These are phyloP conservation scores for Aspergillus sp. DNA, from an alignment of 2,329 filamentous ascomycete species.

Conservation along the genomic window DNA sequence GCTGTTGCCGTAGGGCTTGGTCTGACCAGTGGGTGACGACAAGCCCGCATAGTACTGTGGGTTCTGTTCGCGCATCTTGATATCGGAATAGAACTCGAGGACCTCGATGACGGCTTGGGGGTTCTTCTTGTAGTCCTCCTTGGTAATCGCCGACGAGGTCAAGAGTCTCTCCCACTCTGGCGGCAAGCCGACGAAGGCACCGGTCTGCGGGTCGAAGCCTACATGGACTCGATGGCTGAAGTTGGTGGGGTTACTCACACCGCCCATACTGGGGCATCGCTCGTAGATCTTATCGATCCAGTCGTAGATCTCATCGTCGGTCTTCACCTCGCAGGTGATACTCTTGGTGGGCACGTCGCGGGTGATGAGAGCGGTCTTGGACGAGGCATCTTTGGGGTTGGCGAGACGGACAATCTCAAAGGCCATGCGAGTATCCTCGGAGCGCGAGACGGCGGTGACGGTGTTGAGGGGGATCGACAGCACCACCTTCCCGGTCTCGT, in stretches of 20 bases:
- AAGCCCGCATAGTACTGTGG: slow-evolving; percentile 59
- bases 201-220: slow-evolving; percentile 91
- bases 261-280: slow-evolving; percentile 93
- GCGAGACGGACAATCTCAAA: slow-evolving; percentile 83
- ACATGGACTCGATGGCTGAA: slow-evolving; percentile 97
- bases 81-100: slow-evolving; percentile 68
- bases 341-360: slow-evolving; percentile 79
- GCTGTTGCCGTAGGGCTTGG: slow-evolving; percentile 51
- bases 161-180: slow-evolving; percentile 96
- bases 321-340: slow-evolving; percentile 89
- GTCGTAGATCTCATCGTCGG: slow-evolving; percentile 94
- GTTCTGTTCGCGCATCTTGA: slow-evolving; percentile 63
- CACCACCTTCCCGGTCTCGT: slow-evolving; percentile 81
- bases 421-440: slow-evolving; percentile 86
- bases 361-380: slow-evolving; percentile 69
- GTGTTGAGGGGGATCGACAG: slow-evolving; percentile 82
- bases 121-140: slow-evolving; percentile 97
- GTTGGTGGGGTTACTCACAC: slow-evolving; percentile 97
- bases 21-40: slow-evolving; percentile 58
- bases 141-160: slow-evolving; percentile 94
- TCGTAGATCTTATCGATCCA: slow-evolving; percentile 99
- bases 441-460: slow-evolving; percentile 84
- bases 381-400: slow-evolving; percentile 59
- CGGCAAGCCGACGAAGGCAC: slow-evolving; percentile 90
- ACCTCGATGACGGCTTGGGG: slow-evolving; percentile 74